phyloP scores from a whole-genome alignment of 495 filamentous ascomycete genomes.

The Xylaria acuta region DNA sequence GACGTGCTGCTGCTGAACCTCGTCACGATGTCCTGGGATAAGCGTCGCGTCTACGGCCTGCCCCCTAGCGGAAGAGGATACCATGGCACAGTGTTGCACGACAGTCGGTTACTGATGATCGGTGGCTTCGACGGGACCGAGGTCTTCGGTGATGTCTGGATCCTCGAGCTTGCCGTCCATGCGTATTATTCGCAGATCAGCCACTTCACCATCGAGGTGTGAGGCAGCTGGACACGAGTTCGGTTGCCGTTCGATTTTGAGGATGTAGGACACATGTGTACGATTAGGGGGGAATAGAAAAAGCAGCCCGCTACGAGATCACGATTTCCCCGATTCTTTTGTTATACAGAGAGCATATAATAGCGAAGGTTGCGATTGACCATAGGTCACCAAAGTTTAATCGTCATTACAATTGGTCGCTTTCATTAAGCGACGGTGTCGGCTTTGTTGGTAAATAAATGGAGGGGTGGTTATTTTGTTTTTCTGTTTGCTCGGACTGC shows the following conservation, averaged over 20 bases:
- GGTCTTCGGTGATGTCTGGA: slow-evolving; percentile 68
- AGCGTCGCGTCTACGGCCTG: slow-evolving; percentile 65
- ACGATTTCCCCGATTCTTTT: slow-evolving; percentile 6
- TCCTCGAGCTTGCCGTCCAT: slow-evolving; percentile 68
- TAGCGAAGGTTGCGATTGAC: not conserved
- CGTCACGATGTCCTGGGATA: slow-evolving; percentile 73
- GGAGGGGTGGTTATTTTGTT: not conserved
- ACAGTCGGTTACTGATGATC: slow-evolving; percentile 63
- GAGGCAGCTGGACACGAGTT: slow-evolving; percentile 20
- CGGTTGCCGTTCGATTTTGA: not conserved
- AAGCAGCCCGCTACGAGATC: slow-evolving; percentile 23
- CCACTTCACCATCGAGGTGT: slow-evolving; percentile 71
- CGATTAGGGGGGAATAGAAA: slow-evolving; percentile 6
- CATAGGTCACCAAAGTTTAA: not conserved
- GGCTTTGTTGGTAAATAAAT: not conserved
- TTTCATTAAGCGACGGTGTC: slow-evolving; percentile 5
- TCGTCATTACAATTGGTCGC: slow-evolving; percentile 9
- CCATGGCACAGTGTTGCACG: slow-evolving; percentile 67
- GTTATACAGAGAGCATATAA: slow-evolving; percentile 14
- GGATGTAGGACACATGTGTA: slow-evolving; percentile 2
- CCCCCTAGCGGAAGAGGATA: slow-evolving; percentile 67
- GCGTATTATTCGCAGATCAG: slow-evolving; percentile 73
- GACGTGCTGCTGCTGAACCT: slow-evolving; percentile 70
- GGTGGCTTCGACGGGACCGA: slow-evolving; percentile 69
- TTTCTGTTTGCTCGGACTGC: not conserved